A percentile compares a stretch with the other conserved stretches of the same genome.
Conservation (phyloP, 2,329 filamentous ascomycete genomes). For the Clarireedia homoeocarpa region DNA sequence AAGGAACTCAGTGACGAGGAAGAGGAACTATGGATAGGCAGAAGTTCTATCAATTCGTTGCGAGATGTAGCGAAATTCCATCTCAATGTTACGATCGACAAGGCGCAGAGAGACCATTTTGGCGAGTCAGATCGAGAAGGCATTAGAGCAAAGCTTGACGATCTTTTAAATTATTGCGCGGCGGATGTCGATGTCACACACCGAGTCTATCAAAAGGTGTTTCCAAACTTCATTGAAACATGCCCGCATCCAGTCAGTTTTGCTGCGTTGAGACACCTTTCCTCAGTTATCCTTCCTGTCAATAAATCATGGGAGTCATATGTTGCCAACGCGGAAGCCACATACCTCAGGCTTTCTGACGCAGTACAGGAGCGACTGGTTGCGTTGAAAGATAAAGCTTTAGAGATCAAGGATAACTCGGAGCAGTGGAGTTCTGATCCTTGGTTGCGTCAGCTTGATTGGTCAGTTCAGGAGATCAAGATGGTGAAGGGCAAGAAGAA, state of each 20-base stretch:
- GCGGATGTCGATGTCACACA: conserved; percentile 92
- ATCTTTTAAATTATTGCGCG: conserved; percentile 88
- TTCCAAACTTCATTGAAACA: conserved; percentile 78
- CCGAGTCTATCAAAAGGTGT: conserved; percentile 86
- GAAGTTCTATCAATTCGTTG: conserved; percentile 91
- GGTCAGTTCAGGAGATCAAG: conserved; percentile 85
- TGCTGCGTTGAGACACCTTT: conserved; percentile 85
- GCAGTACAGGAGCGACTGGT: conserved; percentile 72
- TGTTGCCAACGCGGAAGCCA: conserved; percentile 73
- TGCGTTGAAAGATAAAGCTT: conserved; percentile 66
- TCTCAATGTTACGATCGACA: conserved; percentile 85
- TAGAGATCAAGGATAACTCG: conserved; percentile 62
- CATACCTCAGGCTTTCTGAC: conserved; percentile 67
- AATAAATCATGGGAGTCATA: conserved; percentile 84
- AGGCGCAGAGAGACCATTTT: conserved; percentile 78
- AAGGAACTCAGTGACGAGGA: conserved; percentile 69
- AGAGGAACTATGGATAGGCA: conserved; percentile 89
- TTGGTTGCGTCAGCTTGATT: conserved; percentile 91
- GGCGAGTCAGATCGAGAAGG: conserved; percentile 68
- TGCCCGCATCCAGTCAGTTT: conserved; percentile 98
- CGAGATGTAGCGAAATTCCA: conserved; percentile 96
- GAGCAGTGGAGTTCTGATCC: conserved; percentile 71
- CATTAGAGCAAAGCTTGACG: conserved; percentile 64
- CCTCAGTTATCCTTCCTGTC: conserved; percentile 85
- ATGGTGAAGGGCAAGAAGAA: conserved; percentile 93